Base-by-base conservation (phyloP, 169 alveolate species). In the Fabrea salina region DNA sequence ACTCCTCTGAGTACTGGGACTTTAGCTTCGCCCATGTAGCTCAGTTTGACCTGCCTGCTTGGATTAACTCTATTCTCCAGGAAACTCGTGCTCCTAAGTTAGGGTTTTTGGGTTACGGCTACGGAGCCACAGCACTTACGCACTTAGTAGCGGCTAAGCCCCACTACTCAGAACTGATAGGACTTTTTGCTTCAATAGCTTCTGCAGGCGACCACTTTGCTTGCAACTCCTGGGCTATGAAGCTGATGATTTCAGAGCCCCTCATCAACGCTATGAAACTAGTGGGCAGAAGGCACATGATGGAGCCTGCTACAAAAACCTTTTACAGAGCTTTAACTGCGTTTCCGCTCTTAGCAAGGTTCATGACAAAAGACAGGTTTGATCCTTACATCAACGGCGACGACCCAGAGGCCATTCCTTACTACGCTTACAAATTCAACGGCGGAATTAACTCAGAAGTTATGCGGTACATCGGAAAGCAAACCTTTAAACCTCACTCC, bases 91-190 rank as follows among this genome's bases (percentile, higher is more conserved):
- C 77, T 11, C 58, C 85, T 32, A 89, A 75, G 51, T 51, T 89
- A 3, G 77, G 88, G 5, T 86, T 85, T 78, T 59, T 92, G 7
- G 96, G 94, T 2, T 94, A 92, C 67, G 78, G 91, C 40, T 87
- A 91, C 72, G 96, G 96, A 7, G 81, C 91, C 1, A 44, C 93
- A 30, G 37, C 74, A 39, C 77, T 91, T 85, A 79, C 88, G 41
- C 80, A 85, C 35, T 79, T 79, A 49, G 37, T 87, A 13, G 49
- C 71, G n/a, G 5, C 41, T 5, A 66, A 66, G 22, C 54, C 76
- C 19, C 58, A 66, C 4, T 66, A 19, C 41, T 32, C 25, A 27
- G 30, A 66, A 7, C 19, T 22, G 22, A 19, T 66, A 37, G 16
- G 35, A 37, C 35, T 66, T 5, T 32, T 40, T 43, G 41, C 41